Percentiles rank a stretch among this genome's conserved stretches.
Conservation (phyloP, 768 basidiomycete genomes). For the Russula sp. region DNA sequence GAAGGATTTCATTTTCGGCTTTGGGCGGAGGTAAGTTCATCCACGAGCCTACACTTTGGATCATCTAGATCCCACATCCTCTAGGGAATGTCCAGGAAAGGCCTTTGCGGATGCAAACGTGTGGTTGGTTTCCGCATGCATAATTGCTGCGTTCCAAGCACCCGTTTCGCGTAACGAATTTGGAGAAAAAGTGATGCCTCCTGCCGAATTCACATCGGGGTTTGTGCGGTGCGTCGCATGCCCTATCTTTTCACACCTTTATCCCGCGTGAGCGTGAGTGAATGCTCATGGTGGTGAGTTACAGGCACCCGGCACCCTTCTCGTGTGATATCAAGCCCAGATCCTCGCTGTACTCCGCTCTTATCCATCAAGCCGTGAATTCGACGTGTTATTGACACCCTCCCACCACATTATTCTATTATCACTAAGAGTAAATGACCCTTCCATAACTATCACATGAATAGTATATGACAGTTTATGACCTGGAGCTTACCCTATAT, state of each 20-base stretch:
- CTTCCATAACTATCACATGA: neutral
- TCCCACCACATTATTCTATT: neutral
- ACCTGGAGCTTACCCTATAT: neutral
- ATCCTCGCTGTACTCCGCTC: slow-evolving; percentile 11
- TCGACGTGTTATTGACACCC: neutral
- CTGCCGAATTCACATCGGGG: slow-evolving; percentile 15
- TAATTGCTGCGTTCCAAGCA: slow-evolving; percentile 20
- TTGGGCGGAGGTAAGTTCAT: slow-evolving; percentile 21
- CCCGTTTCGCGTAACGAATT: slow-evolving; percentile 12
- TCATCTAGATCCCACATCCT: neutral
- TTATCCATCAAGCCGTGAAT: slow-evolving; percentile 9
- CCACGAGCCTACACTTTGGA: neutral
- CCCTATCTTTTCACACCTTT: neutral
- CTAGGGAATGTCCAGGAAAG: slow-evolving; percentile 23
- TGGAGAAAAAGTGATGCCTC: slow-evolving; percentile 19
- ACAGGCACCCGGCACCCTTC: slow-evolving; percentile 26
- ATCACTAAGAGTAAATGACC: neutral
- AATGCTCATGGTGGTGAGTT: neutral
- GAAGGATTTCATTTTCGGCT: slow-evolving; percentile 23
- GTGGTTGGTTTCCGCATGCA: slow-evolving; percentile 20
- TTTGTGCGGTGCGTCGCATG: slow-evolving; percentile 22
- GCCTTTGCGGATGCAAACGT: slow-evolving; percentile 23
- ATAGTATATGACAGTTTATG: neutral
- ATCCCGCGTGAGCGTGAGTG: neutral
- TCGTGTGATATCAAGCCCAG: slow-evolving; percentile 25